Evolutionary conservation across 768 basidiomycete genomes (phyloP).

Genomic region (Termitomyces sp.): DNA sequence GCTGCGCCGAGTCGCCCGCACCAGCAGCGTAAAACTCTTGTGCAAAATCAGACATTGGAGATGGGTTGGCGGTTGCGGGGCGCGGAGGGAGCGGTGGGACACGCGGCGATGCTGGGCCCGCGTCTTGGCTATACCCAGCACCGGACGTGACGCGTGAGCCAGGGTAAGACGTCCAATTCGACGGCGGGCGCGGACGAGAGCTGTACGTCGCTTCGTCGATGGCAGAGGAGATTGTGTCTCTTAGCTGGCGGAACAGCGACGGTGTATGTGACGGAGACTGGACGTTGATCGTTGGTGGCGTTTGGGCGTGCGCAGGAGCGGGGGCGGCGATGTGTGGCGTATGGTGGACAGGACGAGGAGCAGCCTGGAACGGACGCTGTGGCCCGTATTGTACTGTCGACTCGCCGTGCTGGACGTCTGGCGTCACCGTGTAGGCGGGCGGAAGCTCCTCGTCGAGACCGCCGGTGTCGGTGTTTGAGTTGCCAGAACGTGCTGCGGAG

Average conservation of each 20-base stretch:
- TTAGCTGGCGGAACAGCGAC: slow-evolving; percentile 7
- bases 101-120: neutral
- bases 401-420: slow-evolving; percentile 54
- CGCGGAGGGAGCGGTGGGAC: neutral
- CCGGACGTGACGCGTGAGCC: neutral
- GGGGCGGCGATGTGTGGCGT: neutral
- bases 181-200: neutral
- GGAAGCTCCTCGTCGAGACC: slow-evolving; percentile 50
- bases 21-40: neutral
- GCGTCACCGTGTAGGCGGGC: slow-evolving; percentile 62
- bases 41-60: neutral
- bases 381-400: slow-evolving; percentile 61
- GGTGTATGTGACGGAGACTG: too few species aligned
- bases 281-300: too few species aligned
- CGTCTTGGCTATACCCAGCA: neutral
- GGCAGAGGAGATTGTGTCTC: too few species aligned
- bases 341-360: slow-evolving; percentile 2
- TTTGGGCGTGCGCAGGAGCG: too few species aligned
- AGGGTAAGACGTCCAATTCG: neutral
- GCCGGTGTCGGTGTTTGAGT: neutral
- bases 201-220: too few species aligned
- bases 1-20: neutral
- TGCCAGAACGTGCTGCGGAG: neutral
- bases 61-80: neutral
- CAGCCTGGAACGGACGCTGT: slow-evolving; percentile 51